Percentiles rank a stretch among this genome's conserved stretches.
Evolutionary conservation across 2,329 filamentous ascomycete species (phyloP).

Genomic region (Stromatinia cepivora): DNA sequence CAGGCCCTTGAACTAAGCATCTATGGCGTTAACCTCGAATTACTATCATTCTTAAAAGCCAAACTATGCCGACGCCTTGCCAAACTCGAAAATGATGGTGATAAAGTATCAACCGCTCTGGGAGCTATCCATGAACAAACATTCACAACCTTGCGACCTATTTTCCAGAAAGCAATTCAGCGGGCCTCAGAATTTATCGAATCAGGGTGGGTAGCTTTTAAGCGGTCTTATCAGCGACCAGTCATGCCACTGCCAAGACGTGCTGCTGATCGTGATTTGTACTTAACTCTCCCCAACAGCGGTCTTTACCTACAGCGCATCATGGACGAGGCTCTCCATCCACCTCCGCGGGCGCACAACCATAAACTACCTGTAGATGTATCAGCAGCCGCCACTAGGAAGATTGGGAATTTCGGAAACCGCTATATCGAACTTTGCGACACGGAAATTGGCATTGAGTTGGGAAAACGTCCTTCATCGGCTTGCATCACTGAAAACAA

Average conservation of each 20-base stretch:
- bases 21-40: conserved; percentile 41
- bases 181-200: background rate
- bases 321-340: conserved; percentile 1
- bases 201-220: conserved; percentile 46
- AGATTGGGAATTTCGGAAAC: conserved; percentile 28
- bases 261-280: conserved; percentile 41
- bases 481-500: conserved; percentile 12
- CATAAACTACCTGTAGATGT: background rate
- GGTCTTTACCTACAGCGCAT: conserved; percentile 38
- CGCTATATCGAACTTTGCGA: conserved; percentile 34
- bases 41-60: conserved; percentile 45
- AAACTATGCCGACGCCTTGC: conserved; percentile 59
- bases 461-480: conserved; percentile 3
- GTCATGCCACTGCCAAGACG: conserved; percentile 47
- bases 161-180: conserved; percentile 38
- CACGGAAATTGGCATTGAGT: conserved; percentile 30
- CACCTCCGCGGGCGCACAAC: background rate
- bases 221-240: conserved; percentile 40
- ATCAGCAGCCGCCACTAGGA: conserved; percentile 15
- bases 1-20: conserved; percentile 47
- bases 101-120: conserved; percentile 20
- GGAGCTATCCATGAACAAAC: conserved; percentile 36
- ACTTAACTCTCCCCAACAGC: conserved; percentile 47
- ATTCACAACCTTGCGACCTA: conserved; percentile 36
- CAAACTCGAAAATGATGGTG: conserved; percentile 53